phyloP scores from a whole-genome alignment of 1,284 basidiomycete species.

The Sphaerobolus stellatus region DNA sequence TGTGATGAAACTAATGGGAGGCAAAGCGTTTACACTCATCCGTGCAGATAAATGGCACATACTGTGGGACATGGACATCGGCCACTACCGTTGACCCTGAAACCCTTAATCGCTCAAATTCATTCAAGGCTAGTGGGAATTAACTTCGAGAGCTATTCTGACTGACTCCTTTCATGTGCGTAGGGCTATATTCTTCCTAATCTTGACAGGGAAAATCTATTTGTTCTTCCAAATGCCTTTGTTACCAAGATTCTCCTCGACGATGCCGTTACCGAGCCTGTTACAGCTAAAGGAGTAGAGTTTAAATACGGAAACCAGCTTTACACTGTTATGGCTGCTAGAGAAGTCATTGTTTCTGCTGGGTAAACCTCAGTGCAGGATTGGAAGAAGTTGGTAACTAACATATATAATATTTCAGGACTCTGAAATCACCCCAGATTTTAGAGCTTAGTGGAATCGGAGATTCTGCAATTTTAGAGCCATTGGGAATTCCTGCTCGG shows the following conservation, averaged over 20 bases:
- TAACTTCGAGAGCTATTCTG: no score
- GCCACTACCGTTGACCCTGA: constrained; percentile 6
- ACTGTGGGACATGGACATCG: not conserved
- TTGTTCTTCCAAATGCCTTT: constrained; percentile 20
- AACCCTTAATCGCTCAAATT: constrained; percentile 6
- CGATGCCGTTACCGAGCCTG: constrained; percentile 1
- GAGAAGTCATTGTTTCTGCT: constrained; percentile 27
- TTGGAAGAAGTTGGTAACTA: not conserved
- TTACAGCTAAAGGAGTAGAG: constrained; percentile 27
- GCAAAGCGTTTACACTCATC: not conserved
- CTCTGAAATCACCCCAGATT: constrained; percentile 32
- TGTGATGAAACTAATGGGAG: not conserved
- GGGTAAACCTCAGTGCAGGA: constrained; percentile 19
- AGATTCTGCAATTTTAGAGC: constrained; percentile 25
- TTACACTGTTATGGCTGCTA: constrained; percentile 22
- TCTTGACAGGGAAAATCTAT: constrained; percentile 21
- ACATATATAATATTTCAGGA: constrained; percentile 2
- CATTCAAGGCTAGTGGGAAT: constrained; percentile 3
- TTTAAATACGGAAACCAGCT: constrained; percentile 25
- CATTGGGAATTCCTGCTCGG: constrained; percentile 31
- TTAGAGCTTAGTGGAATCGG: constrained; percentile 43
- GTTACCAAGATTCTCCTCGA: constrained; percentile 19
- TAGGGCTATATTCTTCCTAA: constrained; percentile 24
- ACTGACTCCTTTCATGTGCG: no score
- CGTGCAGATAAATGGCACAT: not conserved